Percentiles rank a stretch among this genome's conserved stretches.
These are phyloP conservation scores for Aspergillus viridinutans DNA, from an alignment of 2,329 filamentous ascomycete species.

Conservation along the genomic window DNA sequence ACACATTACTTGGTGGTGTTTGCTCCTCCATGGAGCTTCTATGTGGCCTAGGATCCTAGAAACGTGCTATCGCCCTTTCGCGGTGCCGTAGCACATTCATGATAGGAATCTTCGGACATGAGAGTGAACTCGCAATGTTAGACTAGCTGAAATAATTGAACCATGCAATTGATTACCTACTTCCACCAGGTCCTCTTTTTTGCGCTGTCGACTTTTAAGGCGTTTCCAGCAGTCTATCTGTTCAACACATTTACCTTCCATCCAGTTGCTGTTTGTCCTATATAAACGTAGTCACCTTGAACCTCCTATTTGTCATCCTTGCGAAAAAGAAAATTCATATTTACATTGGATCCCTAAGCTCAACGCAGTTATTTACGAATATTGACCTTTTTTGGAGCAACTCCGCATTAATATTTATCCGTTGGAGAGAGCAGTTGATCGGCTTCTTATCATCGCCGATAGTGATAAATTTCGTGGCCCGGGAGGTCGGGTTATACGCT, in stretches of 20 bases:
- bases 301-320: neutral
- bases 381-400: neutral
- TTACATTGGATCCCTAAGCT: neutral
- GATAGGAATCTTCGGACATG: conserved; percentile 10
- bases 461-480: neutral
- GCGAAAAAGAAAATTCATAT: neutral
- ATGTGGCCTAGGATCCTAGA: conserved; percentile 11
- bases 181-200: neutral
- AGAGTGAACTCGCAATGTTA: neutral
- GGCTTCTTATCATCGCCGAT: conserved; percentile 17
- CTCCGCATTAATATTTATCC: conserved; percentile 24
- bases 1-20: conserved; percentile 51
- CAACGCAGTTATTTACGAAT: neutral
- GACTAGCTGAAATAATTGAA: neutral
- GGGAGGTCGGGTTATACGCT: neutral
- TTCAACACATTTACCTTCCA: neutral
- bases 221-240: neutral
- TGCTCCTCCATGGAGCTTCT: neutral
- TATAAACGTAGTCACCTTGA: neutral
- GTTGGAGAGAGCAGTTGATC: conserved; percentile 6
- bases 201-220: neutral
- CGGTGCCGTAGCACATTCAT: conserved; percentile 3
- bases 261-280: neutral
- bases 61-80: neutral
- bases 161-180: neutral